These are phyloP conservation scores for Solanum piurae DNA, from an alignment of 257 asterid species.

Conservation along the genomic window DNA sequence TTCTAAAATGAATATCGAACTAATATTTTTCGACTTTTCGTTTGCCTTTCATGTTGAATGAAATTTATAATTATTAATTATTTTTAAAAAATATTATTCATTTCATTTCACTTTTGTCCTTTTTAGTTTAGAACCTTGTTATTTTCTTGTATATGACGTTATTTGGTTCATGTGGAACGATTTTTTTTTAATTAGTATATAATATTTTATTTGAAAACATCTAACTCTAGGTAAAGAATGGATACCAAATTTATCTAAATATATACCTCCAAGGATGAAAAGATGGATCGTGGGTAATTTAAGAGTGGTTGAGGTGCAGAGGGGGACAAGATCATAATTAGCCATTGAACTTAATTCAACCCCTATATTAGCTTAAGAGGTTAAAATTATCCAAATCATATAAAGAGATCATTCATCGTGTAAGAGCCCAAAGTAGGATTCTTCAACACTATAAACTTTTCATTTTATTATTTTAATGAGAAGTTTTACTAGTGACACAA, in stretches of 20 bases:
- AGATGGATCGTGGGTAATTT: not conserved
- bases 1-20: not conserved
- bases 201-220: not conserved
- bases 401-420: not conserved
- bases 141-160: not conserved
- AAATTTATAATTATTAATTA: not conserved
- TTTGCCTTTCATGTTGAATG: not conserved
- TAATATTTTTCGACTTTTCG: not conserved
- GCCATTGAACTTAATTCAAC: not conserved
- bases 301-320: not conserved
- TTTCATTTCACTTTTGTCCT: not conserved
- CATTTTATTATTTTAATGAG: not conserved
- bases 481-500: not conserved
- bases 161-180: not conserved
- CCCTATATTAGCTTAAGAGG: not conserved
- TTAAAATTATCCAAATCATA: not conserved
- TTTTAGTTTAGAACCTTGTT: not conserved
- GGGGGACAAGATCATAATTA: not conserved
- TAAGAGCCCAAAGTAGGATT: not conserved
- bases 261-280: not conserved
- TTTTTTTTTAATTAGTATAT: not conserved
- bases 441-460: not conserved
- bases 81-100: not conserved
- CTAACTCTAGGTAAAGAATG: not conserved
- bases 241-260: not conserved